Base-by-base conservation (phyloP, 768 basidiomycete genomes). In the Phallus indusiatus region DNA sequence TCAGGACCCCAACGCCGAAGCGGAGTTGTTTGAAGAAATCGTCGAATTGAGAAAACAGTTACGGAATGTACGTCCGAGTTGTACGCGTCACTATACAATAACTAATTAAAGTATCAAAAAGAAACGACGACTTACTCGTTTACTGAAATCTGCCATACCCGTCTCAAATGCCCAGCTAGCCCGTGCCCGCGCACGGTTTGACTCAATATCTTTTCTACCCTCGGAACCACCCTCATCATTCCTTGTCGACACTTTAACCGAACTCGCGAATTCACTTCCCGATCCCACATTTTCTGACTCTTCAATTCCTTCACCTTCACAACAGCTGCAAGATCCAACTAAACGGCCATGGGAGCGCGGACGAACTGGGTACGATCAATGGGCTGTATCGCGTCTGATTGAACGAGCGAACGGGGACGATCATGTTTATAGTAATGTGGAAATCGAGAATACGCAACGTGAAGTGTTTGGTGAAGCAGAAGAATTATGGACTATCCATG, bases 261-360 rank as follows among this genome's bases (percentile, higher is more conserved):
- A 52, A 35, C 61, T 58, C 22, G 10, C 28, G 2, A 24, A 24
- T 47, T 51, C 51, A 1, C 65, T 73, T 1, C 71, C 78, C 47
- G 73, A 76, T 56, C 62, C 71, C 5, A 65, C 68, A 2, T 72
- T 75, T 2, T 64, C 78, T 8, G 68, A 75, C 22, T 67, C 73
- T 10, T 69, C 10, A 9, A 5, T 56, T 21, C 65, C 74, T 35
- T 61, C 74, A 50, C 69, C 69, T 22, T 66, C 64, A 33, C 22
- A 64, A 17, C 62, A 67, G 3, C 67, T 73, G 22, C 65, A 75
- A 3, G 80, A 83, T 59, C 81, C 83, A 0, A 83, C 86, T 0
- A 88, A 88, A 68, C 79, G 83, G 46, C 78, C 78, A 10, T 93
- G 90, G 90, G 88, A 92, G 71, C 80, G 81, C 37, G 83, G 79